These are phyloP conservation scores for Aspergillus bombycis DNA, from an alignment of 2,329 filamentous ascomycete species.

Conservation along the genomic window DNA sequence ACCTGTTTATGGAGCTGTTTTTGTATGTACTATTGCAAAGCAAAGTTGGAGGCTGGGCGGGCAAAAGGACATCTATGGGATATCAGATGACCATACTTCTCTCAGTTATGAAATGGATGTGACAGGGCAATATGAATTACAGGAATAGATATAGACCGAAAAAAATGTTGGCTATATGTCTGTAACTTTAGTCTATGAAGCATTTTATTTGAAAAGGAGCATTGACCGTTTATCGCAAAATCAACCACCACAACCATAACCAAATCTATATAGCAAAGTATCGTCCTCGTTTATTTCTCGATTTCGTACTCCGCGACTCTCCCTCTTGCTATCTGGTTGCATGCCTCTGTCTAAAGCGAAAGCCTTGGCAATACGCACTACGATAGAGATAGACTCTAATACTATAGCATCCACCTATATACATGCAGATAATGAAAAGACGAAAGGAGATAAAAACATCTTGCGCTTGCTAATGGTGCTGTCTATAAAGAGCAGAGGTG, in stretches of 20 bases:
- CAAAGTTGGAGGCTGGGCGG: background rate
- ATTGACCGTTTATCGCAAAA: background rate
- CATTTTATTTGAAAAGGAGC: background rate
- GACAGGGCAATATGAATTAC: background rate
- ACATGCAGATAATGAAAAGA: background rate
- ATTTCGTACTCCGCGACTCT: too few relatives aligned
- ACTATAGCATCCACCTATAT: background rate
- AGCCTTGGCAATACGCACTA: background rate
- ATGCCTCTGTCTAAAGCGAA: background rate
- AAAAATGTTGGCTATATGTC: background rate
- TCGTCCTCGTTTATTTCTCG: background rate
- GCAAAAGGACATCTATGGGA: background rate
- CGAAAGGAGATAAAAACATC: background rate
- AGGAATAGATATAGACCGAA: background rate
- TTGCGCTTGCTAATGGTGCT: background rate
- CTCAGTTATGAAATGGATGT: too few relatives aligned
- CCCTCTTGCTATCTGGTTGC: too few relatives aligned
- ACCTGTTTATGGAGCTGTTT: background rate
- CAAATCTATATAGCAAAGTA: background rate
- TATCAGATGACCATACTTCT: background rate
- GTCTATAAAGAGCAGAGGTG: background rate
- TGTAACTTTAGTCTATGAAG: background rate
- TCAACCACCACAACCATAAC: background rate
- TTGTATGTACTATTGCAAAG: background rate
- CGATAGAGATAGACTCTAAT: background rate